phyloP scores from a whole-genome alignment of 371 early-diverging fungal genomes.

The Mortierella sp. region DNA sequence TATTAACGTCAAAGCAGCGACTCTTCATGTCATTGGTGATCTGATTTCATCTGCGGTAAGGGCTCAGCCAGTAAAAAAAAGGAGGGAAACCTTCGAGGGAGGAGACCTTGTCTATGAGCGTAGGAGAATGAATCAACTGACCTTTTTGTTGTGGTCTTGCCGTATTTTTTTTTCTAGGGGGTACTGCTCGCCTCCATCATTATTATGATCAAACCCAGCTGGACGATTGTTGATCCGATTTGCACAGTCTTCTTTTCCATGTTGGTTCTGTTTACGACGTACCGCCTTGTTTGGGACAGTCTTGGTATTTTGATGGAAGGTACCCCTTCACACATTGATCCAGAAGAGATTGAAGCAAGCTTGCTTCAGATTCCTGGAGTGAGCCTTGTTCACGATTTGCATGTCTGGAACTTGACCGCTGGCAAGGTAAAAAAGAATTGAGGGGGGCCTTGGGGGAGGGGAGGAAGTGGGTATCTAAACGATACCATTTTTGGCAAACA shows the following conservation, averaged over 20 bases:
- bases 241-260: constrained; percentile 88
- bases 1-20: constrained; percentile 78
- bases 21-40: constrained; percentile 88
- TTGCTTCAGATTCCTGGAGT: constrained; percentile 67
- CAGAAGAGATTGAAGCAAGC: constrained; percentile 65
- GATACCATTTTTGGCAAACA: constrained; percentile 27
- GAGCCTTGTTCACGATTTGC: constrained; percentile 73
- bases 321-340: constrained; percentile 71
- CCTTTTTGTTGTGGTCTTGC: background rate
- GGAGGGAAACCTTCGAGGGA: too few relatives aligned
- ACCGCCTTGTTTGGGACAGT: constrained; percentile 63
- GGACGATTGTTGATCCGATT: constrained; percentile 84
- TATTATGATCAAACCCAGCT: constrained; percentile 73
- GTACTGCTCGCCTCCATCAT: constrained; percentile 85
- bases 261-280: constrained; percentile 83
- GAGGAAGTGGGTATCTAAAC: too few relatives aligned
- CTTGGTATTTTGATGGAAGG: constrained; percentile 76
- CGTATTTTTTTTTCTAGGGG: constrained; percentile 64
- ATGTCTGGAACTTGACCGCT: constrained; percentile 79
- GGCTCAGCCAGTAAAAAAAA: background rate
- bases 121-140: too few relatives aligned
- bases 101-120: too few relatives aligned
- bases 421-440: constrained; percentile 60
- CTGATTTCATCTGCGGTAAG: constrained; percentile 75
- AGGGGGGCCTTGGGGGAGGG: too few relatives aligned